These are phyloP conservation scores for Protomyces inundatus DNA, from an alignment of 1,139 yeast genomes.

Conservation along the genomic window DNA sequence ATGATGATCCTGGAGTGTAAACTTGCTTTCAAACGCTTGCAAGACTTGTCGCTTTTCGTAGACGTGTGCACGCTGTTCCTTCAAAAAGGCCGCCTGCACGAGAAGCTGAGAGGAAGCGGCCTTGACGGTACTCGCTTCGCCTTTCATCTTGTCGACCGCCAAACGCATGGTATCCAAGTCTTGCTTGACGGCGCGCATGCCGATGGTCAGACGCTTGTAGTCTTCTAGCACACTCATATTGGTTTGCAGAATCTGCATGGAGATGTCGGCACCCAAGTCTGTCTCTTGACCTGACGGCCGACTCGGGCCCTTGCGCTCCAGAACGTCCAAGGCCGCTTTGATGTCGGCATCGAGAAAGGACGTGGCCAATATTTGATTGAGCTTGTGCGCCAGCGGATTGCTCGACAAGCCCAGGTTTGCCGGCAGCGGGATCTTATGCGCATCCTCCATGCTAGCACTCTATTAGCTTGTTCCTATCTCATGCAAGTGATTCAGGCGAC, in stretches of 20 bases:
- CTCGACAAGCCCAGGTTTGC: not conserved
- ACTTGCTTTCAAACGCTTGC: constrained; percentile 40
- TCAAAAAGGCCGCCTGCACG: constrained; percentile 42
- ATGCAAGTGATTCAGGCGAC: no score
- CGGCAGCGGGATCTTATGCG: constrained; percentile 4
- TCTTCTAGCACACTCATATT: constrained; percentile 57
- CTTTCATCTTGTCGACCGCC: constrained; percentile 4
- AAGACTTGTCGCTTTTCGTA: constrained; percentile 2
- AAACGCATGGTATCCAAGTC: not conserved
- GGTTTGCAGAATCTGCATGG: constrained; percentile 61
- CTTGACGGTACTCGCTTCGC: constrained; percentile 34
- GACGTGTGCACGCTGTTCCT: constrained; percentile 35
- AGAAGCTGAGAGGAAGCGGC: constrained; percentile 38
- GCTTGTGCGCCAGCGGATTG: constrained; percentile 15
- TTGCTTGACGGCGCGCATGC: not conserved
- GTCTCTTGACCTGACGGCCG: constrained; percentile 45
- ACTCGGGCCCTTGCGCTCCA: constrained; percentile 36
- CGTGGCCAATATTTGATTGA: constrained; percentile 37
- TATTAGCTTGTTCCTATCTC: no score
- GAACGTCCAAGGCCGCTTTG: constrained; percentile 38
- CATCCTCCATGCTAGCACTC: not conserved
- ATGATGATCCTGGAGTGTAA: constrained; percentile 68
- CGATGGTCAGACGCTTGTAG: constrained; percentile 43
- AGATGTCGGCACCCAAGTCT: constrained; percentile 62
- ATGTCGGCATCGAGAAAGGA: constrained; percentile 40